Evolutionary conservation across 768 basidiomycete genomes (phyloP), one percentile per base, ranked within the genome.

Genomic region (Lentinula sp.): DNA sequence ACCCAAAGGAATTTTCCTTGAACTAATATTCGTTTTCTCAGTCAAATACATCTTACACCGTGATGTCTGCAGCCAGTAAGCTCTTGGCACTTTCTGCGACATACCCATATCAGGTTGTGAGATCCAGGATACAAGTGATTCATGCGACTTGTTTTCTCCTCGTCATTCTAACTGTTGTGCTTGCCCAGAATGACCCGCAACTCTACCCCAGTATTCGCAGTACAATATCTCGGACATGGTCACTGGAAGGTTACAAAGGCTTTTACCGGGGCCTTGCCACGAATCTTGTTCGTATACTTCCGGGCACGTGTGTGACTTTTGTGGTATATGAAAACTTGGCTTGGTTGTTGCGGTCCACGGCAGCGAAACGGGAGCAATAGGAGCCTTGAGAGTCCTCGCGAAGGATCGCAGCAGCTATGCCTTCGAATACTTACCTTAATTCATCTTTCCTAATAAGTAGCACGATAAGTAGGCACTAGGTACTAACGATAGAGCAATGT

Each of bases 41-140:
- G 96, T 91, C 93, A 16, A 98, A 98, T 69, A 80, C 85, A 35
- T 81, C 93, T 35, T 98, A 98, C 75, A 92, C 94, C 7, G 64
- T 91, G 42, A 96, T 98, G 84, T 96, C 93, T 0, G 96, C 92
- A 18, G 80, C 84, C 23, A 95, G 94, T 65, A 98, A 98, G 73
- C 75, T 97, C 5, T 80, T 82, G 21, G 93, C 97, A 0, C 83
- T 98, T 45, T 74, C 84, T 5, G 65, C 86, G 21, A 99, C 97
- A 37, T 99, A 99, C 71, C 97, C 97, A 7, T 98, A 98, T 72
- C 97, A 99, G 75, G 97, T 99, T 48, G 80, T 99, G 45, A 85
- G 96, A 58, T 95, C 96, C 2, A 84, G 95, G 55, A 84, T 98
- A 70, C 96, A 98, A 74, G 95, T 93, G 60, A 37, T 80, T 11